Conservation (phyloP, 1,284 basidiomycete genomes). For the Ustilago loliicola region DNA sequence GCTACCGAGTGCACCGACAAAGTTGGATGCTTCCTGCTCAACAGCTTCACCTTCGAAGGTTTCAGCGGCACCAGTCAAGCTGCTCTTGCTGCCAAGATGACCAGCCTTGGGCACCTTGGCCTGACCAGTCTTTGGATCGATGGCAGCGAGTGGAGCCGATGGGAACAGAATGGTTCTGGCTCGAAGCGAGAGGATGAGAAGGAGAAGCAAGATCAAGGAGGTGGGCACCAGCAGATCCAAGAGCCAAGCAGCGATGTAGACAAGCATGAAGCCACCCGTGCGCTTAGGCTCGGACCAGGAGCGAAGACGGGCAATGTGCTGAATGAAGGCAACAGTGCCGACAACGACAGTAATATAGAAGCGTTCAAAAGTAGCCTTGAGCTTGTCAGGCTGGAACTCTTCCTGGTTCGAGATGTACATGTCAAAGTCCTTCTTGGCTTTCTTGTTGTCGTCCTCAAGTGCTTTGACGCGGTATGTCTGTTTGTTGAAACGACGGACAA, state of each 20-base stretch:
- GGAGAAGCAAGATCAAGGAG: conserved; percentile 70
- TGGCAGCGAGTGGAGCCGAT: conserved; percentile 72
- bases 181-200: conserved; percentile 73
- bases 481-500: conserved; percentile 73
- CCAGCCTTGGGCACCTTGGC: conserved; percentile 65
- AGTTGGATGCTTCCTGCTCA: conserved; percentile 73
- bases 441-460: conserved; percentile 46
- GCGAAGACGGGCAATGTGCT: conserved; percentile 74
- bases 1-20: conserved; percentile 71
- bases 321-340: conserved; percentile 72
- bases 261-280: conserved; percentile 71
- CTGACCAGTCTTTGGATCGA: conserved; percentile 66
- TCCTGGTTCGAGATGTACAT: conserved; percentile 73
- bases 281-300: conserved; percentile 74
- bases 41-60: conserved; percentile 73
- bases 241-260: conserved; percentile 49
- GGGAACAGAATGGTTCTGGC: conserved; percentile 74
- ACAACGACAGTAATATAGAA: conserved; percentile 74
- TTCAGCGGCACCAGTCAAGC: conserved; percentile 67
- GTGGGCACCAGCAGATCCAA: conserved; percentile 43
- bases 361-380: conserved; percentile 74
- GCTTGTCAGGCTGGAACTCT: conserved; percentile 74
- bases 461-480: conserved; percentile 72
- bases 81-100: conserved; percentile 59
- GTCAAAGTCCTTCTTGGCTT: conserved; percentile 70